These are phyloP conservation scores for Aureobasidium sp. DNA, from an alignment of 2,329 filamentous ascomycete genomes.

Conservation along the genomic window DNA sequence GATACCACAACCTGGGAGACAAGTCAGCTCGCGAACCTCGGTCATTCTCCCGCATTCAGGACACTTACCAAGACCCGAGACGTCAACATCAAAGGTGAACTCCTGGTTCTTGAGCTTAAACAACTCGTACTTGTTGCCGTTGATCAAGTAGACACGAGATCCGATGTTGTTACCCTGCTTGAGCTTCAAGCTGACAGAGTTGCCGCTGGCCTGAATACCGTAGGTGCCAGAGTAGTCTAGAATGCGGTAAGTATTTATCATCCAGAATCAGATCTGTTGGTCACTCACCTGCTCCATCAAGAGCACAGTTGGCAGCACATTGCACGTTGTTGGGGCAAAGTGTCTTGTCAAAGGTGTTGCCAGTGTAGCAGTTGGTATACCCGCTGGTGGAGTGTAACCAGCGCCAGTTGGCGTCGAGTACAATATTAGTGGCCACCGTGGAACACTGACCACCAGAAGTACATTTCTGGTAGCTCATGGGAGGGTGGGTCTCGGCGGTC, in stretches of 20 bases:
- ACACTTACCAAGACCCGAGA: conserved; percentile 46
- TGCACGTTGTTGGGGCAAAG: conserved; percentile 29
- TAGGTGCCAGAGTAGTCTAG: conserved; percentile 32
- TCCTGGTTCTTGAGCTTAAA: conserved; percentile 60
- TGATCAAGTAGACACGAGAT: conserved; percentile 36
- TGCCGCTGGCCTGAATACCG: conserved; percentile 44
- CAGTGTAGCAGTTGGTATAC: conserved; percentile 42
- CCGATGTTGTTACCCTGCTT: conserved; percentile 45
- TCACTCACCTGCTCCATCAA: conserved; percentile 28
- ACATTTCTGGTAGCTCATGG: conserved; percentile 32
- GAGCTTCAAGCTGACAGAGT: conserved; percentile 48
- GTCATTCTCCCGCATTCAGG: too few relatives aligned
- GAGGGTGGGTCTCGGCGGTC: conserved; percentile 34
- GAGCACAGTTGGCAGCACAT: conserved; percentile 33
- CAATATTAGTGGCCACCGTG: conserved; percentile 27
- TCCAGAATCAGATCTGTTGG: neutral
- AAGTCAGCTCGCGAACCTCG: neutral
- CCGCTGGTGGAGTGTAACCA: conserved; percentile 38
- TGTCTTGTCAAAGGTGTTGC: conserved; percentile 34
- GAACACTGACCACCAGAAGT: conserved; percentile 32
- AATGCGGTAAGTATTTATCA: neutral
- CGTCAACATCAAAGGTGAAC: conserved; percentile 65
- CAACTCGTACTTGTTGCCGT: conserved; percentile 54
- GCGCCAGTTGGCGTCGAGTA: conserved; percentile 42
- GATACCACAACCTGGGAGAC: conserved; percentile 47